Percentiles rank a stretch among this genome's conserved stretches.
Evolutionary conservation across 202 grass and related monocot genomes (phyloP).

Genomic region (Digitaria exilis): DNA sequence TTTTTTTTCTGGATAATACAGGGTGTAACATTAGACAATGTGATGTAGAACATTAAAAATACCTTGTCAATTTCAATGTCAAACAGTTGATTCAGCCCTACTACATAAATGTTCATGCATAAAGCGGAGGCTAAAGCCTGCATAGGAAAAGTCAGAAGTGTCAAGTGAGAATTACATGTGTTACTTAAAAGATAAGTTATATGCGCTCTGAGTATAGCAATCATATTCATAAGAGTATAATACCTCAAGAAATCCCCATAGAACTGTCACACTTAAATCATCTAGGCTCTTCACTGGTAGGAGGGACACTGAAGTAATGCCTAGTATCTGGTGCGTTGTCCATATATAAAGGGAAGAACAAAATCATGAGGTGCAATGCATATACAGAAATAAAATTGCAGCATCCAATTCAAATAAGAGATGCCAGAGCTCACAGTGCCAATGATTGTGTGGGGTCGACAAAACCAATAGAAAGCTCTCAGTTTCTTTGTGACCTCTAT

Average conservation of each 20-base stretch:
- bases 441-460: conserved; percentile 76
- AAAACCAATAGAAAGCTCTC: conserved; percentile 65
- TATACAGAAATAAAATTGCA: neutral
- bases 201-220: neutral
- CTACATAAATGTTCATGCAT: conserved; percentile 93
- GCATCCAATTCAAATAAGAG: neutral
- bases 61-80: conserved; percentile 95
- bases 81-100: conserved; percentile 82
- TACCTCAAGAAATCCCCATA: conserved; percentile 69
- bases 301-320: conserved; percentile 74
- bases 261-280: conserved; percentile 54
- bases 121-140: conserved; percentile 73
- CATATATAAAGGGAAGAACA: conserved; percentile 6
- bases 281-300: conserved; percentile 59
- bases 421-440: conserved; percentile 65
- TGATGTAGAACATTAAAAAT: neutral
- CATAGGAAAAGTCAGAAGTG: neutral
- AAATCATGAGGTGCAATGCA: neutral
- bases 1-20: conserved; percentile 1
- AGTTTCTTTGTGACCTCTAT: conserved; percentile 27
- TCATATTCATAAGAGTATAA: neutral
- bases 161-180: neutral
- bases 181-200: neutral
- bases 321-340: conserved; percentile 58
- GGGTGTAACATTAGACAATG: neutral